phyloP scores from a whole-genome alignment of 345 rosid species.

The Sonneratia caseolaris region DNA sequence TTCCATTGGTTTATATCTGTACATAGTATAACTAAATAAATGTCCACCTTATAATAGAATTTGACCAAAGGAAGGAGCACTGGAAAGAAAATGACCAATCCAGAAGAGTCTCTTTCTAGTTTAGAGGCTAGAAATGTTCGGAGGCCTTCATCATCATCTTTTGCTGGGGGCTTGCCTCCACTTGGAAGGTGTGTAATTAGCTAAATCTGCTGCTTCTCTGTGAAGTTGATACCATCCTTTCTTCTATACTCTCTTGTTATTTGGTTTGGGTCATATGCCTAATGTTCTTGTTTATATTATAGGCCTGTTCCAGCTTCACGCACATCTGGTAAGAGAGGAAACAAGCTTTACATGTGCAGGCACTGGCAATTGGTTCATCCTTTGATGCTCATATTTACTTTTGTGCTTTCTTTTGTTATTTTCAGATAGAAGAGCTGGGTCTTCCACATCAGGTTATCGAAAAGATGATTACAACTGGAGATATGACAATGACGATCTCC shows the following conservation, averaged over 20 bases:
- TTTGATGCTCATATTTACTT: conserved; percentile 4
- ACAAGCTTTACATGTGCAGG: neutral
- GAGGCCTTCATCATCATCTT: conserved; percentile 62
- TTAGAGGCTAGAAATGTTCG: conserved; percentile 52
- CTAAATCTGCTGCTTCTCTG: neutral
- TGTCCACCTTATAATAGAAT: conserved; percentile 32
- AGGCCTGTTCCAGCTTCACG: conserved; percentile 53
- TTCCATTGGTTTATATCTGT: too few relatives aligned
- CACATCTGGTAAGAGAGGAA: conserved; percentile 54
- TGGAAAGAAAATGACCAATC: conserved; percentile 45
- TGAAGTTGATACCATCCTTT: conserved; percentile 5
- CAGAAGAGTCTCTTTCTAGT: conserved; percentile 47
- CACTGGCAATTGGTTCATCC: neutral
- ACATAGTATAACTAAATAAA: too few relatives aligned
- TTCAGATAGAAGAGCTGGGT: conserved; percentile 78
- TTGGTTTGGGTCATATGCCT: neutral
- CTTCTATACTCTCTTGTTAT: conserved; percentile 5
- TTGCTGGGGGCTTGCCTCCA: conserved; percentile 87
- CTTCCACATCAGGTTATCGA: conserved; percentile 59
- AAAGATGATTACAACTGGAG: conserved; percentile 85
- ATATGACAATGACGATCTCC: conserved; percentile 49
- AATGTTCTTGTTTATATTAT: conserved; percentile 2
- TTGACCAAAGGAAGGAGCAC: conserved; percentile 45
- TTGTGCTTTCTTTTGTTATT: conserved; percentile 10
- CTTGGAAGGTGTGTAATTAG: conserved; percentile 46